Percentiles rank a stretch among this genome's conserved stretches.
phyloP scores from a whole-genome alignment of 2,329 filamentous ascomycete species.

The Purpureocillium takamizusanense region DNA sequence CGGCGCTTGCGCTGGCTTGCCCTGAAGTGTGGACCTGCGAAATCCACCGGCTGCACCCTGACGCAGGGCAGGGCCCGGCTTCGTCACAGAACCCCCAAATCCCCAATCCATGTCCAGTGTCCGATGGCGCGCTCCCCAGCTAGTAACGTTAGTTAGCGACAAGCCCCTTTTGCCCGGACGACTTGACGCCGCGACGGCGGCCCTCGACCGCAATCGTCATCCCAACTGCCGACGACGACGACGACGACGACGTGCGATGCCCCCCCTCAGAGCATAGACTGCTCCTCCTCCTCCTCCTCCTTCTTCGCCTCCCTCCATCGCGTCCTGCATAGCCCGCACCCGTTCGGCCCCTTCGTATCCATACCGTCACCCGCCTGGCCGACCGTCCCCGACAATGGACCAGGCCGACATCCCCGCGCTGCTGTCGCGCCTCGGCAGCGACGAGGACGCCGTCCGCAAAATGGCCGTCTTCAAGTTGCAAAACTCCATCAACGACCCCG shows the following conservation, averaged over 20 bases:
- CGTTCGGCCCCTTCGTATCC: no score
- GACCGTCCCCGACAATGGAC: constrained; percentile 36
- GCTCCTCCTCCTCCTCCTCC: no score
- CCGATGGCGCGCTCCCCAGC: no score
- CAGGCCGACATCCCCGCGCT: constrained; percentile 59
- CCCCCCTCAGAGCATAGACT: neutral
- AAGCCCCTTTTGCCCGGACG: neutral
- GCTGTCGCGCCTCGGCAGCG: constrained; percentile 53
- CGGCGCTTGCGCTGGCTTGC: neutral
- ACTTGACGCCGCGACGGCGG: neutral
- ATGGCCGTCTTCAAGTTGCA: constrained; percentile 99
- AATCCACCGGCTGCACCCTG: no score
- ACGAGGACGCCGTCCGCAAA: constrained; percentile 87
- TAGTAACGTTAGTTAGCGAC: no score
- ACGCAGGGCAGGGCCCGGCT: no score
- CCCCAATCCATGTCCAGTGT: no score
- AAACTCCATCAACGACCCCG: constrained; percentile 86
- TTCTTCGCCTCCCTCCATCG: no score
- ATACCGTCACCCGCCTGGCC: no score
- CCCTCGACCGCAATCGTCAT: no score
- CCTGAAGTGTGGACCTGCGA: neutral
- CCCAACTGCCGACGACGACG: neutral
- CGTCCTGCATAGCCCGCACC: no score
- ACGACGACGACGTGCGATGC: constrained; percentile 1
- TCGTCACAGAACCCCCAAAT: no score